Evolutionary conservation across 768 basidiomycete genomes (phyloP).

Genomic region (Tricholomella constricta): DNA sequence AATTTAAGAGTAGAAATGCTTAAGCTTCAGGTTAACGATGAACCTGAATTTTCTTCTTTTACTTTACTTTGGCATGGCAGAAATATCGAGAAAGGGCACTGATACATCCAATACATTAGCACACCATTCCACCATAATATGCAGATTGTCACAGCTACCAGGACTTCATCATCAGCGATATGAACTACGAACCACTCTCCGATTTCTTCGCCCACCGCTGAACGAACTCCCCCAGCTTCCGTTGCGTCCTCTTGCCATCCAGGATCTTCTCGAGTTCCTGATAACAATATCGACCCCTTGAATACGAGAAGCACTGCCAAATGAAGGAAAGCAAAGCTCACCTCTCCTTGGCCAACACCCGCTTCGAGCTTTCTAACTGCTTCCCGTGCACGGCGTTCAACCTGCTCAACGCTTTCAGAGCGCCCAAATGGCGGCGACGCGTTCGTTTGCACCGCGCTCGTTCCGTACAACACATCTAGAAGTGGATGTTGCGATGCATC

Average conservation of each 20-base stretch:
- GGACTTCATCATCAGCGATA: too few species aligned
- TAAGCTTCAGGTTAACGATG: too few species aligned
- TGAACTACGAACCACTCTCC: background rate
- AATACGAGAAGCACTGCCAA: background rate
- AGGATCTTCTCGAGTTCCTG: conserved; percentile 7
- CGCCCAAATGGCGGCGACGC: conserved; percentile 5
- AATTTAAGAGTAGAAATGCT: too few species aligned
- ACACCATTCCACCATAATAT: too few species aligned
- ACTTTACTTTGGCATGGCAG: too few species aligned
- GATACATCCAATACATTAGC: too few species aligned
- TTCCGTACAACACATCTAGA: background rate
- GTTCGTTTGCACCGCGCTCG: conserved; percentile 2
- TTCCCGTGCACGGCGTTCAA: conserved; percentile 2
- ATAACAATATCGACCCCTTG: background rate
- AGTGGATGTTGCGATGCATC: background rate
- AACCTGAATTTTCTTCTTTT: too few species aligned
- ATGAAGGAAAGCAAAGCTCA: background rate
- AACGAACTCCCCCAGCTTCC: conserved; percentile 18
- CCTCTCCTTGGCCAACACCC: conserved; percentile 7
- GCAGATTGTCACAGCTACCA: too few species aligned
- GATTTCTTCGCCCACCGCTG: background rate
- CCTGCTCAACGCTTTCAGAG: background rate
- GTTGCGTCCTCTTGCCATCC: conserved; percentile 5
- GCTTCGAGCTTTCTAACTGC: conserved; percentile 3
- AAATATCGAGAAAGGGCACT: too few species aligned